A percentile compares a stretch with the other conserved stretches of the same genome.
phyloP scores from a whole-genome alignment of 352 stramenopile genomes.

The Pythium plurisporium region DNA sequence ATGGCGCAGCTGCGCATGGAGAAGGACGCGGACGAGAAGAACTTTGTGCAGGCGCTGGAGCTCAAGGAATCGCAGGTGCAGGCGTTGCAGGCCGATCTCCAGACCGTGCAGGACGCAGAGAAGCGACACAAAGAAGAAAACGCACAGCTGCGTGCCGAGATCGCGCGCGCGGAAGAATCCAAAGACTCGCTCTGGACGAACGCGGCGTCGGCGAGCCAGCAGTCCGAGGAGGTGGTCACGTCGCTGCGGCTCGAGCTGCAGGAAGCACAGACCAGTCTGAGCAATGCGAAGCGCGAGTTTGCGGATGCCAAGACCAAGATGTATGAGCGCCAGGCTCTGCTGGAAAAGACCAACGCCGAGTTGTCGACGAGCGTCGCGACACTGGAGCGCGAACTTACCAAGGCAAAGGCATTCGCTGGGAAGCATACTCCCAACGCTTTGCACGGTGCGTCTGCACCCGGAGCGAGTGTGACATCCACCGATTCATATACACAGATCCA shows the following conservation, averaged over 20 bases:
- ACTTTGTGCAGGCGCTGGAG: conserved; percentile 68
- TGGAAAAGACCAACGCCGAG: conserved; percentile 74
- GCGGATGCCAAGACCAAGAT: conserved; percentile 59
- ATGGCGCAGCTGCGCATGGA: conserved; percentile 46
- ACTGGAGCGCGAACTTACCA: conserved; percentile 54
- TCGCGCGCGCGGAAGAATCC: conserved; percentile 45
- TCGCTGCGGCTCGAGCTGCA: conserved; percentile 61
- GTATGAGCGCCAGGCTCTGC: conserved; percentile 65
- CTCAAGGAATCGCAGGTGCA: conserved; percentile 67
- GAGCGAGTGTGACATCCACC: neutral
- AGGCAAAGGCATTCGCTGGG: conserved; percentile 27
- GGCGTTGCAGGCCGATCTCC: conserved; percentile 39
- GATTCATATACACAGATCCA: conserved; percentile 16
- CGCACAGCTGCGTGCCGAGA: conserved; percentile 37
- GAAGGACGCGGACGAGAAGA: conserved; percentile 63
- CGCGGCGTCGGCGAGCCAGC: conserved; percentile 57
- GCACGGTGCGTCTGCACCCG: neutral
- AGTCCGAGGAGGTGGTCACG: conserved; percentile 58
- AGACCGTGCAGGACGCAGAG: conserved; percentile 33
- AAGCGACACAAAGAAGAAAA: conserved; percentile 34
- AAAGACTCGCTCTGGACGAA: conserved; percentile 70
- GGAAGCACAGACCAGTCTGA: conserved; percentile 55
- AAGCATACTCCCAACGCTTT: neutral
- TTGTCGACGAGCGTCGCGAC: conserved; percentile 60
- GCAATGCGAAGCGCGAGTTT: conserved; percentile 59